Evolutionary conservation across 345 rosid genomes (phyloP), one percentile per base, ranked within the genome.

Genomic region (Citrus hindsii): DNA sequence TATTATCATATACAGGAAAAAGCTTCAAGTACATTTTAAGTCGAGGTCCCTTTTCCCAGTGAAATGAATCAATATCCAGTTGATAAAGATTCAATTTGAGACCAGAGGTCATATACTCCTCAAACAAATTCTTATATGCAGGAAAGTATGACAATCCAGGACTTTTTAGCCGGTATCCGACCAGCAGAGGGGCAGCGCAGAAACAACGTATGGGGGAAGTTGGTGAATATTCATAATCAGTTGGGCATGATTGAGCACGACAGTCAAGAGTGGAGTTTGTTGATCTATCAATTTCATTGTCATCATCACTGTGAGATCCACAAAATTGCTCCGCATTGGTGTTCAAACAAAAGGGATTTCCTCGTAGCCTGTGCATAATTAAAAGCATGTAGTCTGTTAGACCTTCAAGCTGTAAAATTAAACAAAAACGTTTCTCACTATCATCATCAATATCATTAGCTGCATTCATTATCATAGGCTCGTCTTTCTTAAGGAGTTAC

Each of bases 111-210:
- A 96, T 69, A 85, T 90, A 92, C 5, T 67, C 28, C 89, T 79
- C 72, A 81, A 96, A 96, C 9, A 1, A 32, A 69, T 56, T 19
- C 79, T 7, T 71, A 73, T 92, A 96, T 62, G 90, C 87, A 46
- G 2, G 10, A 68, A 96, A 96, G 63, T 88, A 84, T 14, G 88
- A 81, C 80, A 94, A 83, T 76, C 99, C 98, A 16, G 99, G 99
- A 89, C 98, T 96, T 85, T 96, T 96, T 82, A 96, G 68, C 76
- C 99, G 92, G 76, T 94, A 96, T 70, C 85, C 97, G 71, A 94
- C 80, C 61, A 89, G 79, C 74, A 96, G 74, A 81, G 99, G 99
- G 59, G 86, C 92, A 68, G 95, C 90, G 79, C 99, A 96, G 82
- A 90, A 86, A 83, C 99, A 96, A 7, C 21, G 68, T 75, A 71